Conservation (phyloP, 345 rosid species). For the Eucalyptus victrix region DNA sequence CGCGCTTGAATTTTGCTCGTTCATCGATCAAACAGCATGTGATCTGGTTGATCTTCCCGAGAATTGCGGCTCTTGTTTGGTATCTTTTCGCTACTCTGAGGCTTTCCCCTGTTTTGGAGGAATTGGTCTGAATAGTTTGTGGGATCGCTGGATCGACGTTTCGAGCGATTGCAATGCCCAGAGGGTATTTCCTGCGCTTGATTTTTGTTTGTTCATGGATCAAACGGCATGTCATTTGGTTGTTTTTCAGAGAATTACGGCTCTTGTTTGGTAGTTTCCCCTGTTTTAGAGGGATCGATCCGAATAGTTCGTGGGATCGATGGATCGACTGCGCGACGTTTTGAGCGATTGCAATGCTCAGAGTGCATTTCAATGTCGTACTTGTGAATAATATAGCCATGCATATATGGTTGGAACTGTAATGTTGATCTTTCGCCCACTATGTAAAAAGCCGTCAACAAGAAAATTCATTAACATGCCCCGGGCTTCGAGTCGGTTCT, state of each 20-base stretch:
- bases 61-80: not conserved
- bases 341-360: not conserved
- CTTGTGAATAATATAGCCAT: not conserved
- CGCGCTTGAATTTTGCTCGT: not conserved
- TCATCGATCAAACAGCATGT: not conserved
- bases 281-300: not conserved
- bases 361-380: not conserved
- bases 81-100: not conserved
- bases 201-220: not conserved
- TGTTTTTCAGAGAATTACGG: not conserved
- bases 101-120: not conserved
- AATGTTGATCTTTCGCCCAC: not conserved
- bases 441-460: not conserved
- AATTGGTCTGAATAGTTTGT: not conserved
- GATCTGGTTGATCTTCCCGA: not conserved
- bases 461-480: not conserved
- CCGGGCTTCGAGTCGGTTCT: not conserved
- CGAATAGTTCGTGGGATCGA: not conserved
- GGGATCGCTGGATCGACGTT: not conserved
- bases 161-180: not conserved
- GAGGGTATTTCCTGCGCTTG: not conserved
- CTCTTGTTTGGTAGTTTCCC: not conserved
- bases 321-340: not conserved
- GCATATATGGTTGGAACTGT: not conserved
- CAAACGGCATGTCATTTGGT: not conserved